Evolutionary conservation across 176 grass and related monocot genomes (phyloP).

Genomic region (Elaeis guineensis): DNA sequence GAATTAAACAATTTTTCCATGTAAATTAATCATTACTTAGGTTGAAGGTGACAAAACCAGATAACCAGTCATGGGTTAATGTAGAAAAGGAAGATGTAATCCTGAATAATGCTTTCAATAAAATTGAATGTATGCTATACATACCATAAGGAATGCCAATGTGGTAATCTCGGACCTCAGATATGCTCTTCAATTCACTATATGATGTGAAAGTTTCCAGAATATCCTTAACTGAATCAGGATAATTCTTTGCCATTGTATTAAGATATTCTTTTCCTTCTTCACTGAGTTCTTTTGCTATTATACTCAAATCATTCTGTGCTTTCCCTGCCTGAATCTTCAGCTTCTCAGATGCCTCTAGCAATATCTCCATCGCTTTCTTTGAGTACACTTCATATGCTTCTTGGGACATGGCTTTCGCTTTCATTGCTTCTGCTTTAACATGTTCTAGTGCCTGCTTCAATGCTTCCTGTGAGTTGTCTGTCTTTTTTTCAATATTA

Average conservation of each 20-base stretch:
- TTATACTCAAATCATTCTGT: conserved; percentile 50
- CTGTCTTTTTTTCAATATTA: conserved; percentile 25
- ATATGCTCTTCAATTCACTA: conserved; percentile 39
- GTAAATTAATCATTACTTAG: too few species aligned
- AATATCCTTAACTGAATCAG: conserved; percentile 69
- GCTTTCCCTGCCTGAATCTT: conserved; percentile 83
- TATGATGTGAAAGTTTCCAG: conserved; percentile 33
- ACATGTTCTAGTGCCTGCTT: conserved; percentile 53
- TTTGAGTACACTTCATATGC: conserved; percentile 66
- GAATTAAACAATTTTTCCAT: neutral
- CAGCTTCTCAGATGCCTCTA: conserved; percentile 57
- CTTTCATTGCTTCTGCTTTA: conserved; percentile 54
- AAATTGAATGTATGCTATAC: neutral
- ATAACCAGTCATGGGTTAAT: too few species aligned
- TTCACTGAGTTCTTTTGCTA: conserved; percentile 48
- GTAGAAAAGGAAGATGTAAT: neutral
- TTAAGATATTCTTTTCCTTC: conserved; percentile 77
- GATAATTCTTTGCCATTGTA: conserved; percentile 62
- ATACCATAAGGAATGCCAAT: conserved; percentile 84
- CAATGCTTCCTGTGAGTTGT: conserved; percentile 54
- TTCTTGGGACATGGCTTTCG: conserved; percentile 34
- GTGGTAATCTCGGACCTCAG: conserved; percentile 70
- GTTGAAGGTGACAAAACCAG: too few species aligned
- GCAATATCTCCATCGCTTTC: conserved; percentile 46
- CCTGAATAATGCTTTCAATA: too few species aligned